A percentile compares a stretch with the other conserved stretches of the same genome.
Conservation (phyloP, 1,284 basidiomycete species). For the Malassezia pachydermatis region DNA sequence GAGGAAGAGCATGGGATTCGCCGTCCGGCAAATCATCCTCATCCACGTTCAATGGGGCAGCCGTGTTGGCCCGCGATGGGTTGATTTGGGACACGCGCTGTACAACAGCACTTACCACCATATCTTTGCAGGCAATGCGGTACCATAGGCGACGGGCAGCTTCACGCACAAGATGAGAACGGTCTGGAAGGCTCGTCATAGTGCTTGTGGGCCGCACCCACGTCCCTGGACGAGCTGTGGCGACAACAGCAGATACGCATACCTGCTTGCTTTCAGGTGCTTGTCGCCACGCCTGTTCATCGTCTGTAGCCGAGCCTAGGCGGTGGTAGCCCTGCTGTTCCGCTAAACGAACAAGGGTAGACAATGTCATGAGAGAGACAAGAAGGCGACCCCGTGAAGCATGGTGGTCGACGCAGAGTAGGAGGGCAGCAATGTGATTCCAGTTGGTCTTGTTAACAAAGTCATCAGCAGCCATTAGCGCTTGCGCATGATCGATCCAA, state of each 20-base stretch:
- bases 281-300: conserved; percentile 21
- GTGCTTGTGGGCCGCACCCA: conserved; percentile 14
- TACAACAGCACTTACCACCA: conserved; percentile 18
- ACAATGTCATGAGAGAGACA: conserved; percentile 17
- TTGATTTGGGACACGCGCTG: conserved; percentile 20
- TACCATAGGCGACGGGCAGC: conserved; percentile 30
- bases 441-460: conserved; percentile 30
- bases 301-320: conserved; percentile 24
- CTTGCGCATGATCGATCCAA: conserved; percentile 30
- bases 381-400: conserved; percentile 11
- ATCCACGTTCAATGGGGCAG: conserved; percentile 32
- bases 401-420: conserved; percentile 21
- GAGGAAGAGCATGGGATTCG: conserved; percentile 12
- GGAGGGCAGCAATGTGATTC: conserved; percentile 30
- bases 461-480: conserved; percentile 28
- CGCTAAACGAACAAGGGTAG: conserved; percentile 14
- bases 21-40: conserved; percentile 23
- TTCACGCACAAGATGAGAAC: conserved; percentile 36
- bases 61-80: conserved; percentile 20
- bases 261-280: conserved; percentile 23
- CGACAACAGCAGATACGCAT: conserved; percentile 20
- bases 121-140: conserved; percentile 10
- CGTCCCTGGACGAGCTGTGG: neutral
- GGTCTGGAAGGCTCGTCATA: conserved; percentile 27
- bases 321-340: conserved; percentile 26